Percentiles rank a stretch among this genome's conserved stretches.
phyloP scores from a whole-genome alignment of 306 rosid genomes.

The Crotalaria pallida region DNA sequence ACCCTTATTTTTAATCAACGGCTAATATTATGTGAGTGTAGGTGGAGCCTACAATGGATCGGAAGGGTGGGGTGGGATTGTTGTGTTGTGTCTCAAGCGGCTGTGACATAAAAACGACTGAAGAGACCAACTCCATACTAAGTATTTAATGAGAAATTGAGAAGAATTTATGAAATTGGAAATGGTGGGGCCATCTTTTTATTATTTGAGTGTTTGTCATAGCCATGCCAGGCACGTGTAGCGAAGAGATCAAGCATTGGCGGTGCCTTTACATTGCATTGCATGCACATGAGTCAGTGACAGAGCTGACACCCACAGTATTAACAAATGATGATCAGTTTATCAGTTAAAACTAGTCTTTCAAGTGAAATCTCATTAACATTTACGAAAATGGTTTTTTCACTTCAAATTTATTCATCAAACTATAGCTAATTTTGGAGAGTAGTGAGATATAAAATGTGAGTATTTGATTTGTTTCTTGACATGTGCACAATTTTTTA shows the following conservation, averaged over 20 bases:
- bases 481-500: too few relatives aligned
- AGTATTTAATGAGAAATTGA: not conserved
- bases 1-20: not conserved
- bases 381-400: too few relatives aligned
- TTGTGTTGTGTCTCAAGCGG: not conserved
- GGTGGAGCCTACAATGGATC: not conserved
- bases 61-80: not conserved
- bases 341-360: too few relatives aligned
- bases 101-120: conserved; percentile 3
- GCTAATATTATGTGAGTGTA: not conserved
- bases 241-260: not conserved
- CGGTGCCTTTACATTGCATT: not conserved
- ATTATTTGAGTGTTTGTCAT: not conserved
- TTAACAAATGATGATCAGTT: not conserved
- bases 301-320: not conserved
- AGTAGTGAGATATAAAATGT: too few relatives aligned
- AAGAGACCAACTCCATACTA: not conserved
- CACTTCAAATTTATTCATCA: too few relatives aligned
- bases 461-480: too few relatives aligned
- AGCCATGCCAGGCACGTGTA: conserved; percentile 12
- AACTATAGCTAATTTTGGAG: too few relatives aligned
- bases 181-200: not conserved
- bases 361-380: too few relatives aligned
- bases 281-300: not conserved
- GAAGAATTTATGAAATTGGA: not conserved